Conservation (phyloP, 306 rosid genomes). For the Malus fusca region DNA sequence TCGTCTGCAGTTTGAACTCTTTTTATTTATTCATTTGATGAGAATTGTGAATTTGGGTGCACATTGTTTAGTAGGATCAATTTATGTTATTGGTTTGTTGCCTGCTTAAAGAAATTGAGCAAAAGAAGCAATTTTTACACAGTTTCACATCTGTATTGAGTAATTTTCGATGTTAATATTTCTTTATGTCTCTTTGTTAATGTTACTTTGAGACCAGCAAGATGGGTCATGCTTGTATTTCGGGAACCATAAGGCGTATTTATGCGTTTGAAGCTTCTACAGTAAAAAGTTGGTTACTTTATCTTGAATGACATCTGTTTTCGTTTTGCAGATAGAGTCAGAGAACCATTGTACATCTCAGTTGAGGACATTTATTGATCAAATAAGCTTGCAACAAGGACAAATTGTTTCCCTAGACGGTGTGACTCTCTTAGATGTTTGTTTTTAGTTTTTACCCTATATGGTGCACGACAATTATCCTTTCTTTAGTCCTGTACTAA, state of each 20-base stretch:
- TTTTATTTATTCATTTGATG: neutral
- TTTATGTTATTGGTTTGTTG: neutral
- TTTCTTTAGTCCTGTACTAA: neutral
- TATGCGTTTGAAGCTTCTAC: neutral
- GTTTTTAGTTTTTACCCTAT: neutral
- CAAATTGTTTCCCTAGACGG: slow-evolving; percentile 69
- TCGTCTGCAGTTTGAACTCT: neutral
- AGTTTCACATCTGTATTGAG: neutral
- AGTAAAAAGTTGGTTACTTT: neutral
- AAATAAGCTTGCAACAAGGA: slow-evolving; percentile 85
- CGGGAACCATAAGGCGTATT: neutral
- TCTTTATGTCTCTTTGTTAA: neutral
- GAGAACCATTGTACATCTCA: slow-evolving; percentile 77
- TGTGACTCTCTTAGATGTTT: neutral
- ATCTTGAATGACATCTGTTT: neutral
- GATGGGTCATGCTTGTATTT: neutral
- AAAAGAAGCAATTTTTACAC: neutral
- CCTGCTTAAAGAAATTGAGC: neutral
- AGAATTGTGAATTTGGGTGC: neutral
- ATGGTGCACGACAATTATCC: too few relatives aligned
- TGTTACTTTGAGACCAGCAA: neutral
- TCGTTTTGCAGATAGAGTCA: slow-evolving; percentile 58
- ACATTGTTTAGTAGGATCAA: neutral
- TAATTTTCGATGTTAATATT: neutral
- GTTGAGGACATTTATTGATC: slow-evolving; percentile 66